Evolutionary conservation across 2,329 filamentous ascomycete genomes (phyloP).

Genomic region (Phyllosticta capitalensis): DNA sequence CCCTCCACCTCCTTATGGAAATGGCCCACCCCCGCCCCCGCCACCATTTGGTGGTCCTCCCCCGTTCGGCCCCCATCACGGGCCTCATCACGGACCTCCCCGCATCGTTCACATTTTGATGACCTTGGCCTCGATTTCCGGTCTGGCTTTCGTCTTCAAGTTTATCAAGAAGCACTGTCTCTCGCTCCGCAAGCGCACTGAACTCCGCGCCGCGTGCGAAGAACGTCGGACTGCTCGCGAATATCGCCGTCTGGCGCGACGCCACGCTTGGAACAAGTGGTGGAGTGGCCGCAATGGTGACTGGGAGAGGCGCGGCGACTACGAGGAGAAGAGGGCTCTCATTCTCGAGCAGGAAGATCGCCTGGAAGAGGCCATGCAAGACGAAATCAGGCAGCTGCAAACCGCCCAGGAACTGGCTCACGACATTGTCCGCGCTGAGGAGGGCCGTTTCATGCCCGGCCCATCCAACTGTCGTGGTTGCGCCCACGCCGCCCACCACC

Average conservation of each 20-base stretch:
- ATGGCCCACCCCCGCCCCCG: neutral
- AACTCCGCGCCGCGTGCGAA: conserved; percentile 43
- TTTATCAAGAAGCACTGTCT: conserved; percentile 40
- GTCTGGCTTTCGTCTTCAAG: conserved; percentile 35
- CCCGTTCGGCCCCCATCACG: conserved; percentile 3
- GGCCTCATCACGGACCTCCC: conserved; percentile 9
- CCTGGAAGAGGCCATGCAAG: conserved; percentile 28
- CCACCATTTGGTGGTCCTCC: conserved; percentile 7
- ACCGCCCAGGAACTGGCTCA: conserved; percentile 45
- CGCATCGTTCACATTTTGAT: conserved; percentile 25
- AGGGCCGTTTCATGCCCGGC: conserved; percentile 17
- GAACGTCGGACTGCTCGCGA: conserved; percentile 43
- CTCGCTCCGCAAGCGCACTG: conserved; percentile 35
- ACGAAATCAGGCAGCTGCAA: conserved; percentile 41
- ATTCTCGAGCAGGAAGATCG: conserved; percentile 38
- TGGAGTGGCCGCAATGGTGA: conserved; percentile 33
- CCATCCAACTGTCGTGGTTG: neutral
- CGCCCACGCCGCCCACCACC: neutral
- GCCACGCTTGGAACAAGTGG: conserved; percentile 42
- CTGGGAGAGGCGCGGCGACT: conserved; percentile 28
- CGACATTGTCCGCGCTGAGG: conserved; percentile 35
- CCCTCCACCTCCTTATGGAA: conserved; percentile 13
- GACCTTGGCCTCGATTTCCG: conserved; percentile 36
- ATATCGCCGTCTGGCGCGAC: conserved; percentile 45
- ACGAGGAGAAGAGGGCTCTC: conserved; percentile 44